A percentile compares a stretch with the other conserved stretches of the same genome.
phyloP scores from a whole-genome alignment of 805 yeast genomes.

The Hanseniaspora mollemarum region DNA sequence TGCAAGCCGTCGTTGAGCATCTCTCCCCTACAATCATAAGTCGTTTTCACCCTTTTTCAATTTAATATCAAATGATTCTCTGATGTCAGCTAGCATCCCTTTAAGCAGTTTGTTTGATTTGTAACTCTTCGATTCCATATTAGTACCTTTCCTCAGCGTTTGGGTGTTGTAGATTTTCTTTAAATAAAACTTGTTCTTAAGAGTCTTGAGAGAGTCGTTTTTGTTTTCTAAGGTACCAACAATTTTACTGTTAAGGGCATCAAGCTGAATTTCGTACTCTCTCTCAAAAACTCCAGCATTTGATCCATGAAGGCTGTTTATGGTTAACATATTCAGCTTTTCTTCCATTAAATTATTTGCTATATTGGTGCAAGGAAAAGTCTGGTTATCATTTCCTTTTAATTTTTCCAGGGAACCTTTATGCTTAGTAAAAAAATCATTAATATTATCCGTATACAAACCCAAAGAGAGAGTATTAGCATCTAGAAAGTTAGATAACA shows the following conservation, averaged over 20 bases:
- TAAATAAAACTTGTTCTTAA: neutral
- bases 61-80: neutral
- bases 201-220: neutral
- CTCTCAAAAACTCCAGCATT: neutral
- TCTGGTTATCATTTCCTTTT: neutral
- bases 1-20: too few relatives aligned
- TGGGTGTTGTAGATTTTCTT: neutral
- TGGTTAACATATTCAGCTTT: neutral
- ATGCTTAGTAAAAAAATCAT: slow-evolving; percentile 2
- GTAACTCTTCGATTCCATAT: neutral
- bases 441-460: neutral
- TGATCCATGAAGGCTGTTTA: neutral
- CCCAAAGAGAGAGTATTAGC: neutral
- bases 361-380: slow-evolving; percentile 3
- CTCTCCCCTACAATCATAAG: too few relatives aligned
- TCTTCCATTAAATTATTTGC: neutral
- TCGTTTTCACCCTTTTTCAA: too few relatives aligned
- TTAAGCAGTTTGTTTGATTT: neutral
- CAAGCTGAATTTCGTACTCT: neutral
- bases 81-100: neutral
- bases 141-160: neutral
- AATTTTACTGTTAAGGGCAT: neutral
- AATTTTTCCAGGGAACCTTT: neutral
- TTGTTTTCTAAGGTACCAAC: neutral
- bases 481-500: neutral